Percentiles rank a stretch among this genome's conserved stretches.
Conservation (phyloP, 2,329 filamentous ascomycete species). For the Phoma sp. region DNA sequence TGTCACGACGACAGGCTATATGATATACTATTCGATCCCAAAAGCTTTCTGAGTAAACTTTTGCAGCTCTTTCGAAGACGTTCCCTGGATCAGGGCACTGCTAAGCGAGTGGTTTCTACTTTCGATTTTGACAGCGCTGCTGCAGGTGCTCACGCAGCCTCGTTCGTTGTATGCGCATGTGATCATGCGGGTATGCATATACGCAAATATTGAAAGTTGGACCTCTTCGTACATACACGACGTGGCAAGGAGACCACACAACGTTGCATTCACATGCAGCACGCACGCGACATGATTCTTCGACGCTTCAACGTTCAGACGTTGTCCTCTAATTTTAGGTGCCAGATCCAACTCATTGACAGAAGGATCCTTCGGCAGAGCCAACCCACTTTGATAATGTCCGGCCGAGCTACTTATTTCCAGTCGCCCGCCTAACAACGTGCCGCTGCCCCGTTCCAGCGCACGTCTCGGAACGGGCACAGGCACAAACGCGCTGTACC, state of each 20-base stretch:
- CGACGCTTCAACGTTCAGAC: constrained; percentile 2
- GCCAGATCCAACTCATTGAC: not conserved
- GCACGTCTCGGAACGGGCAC: constrained; percentile 9
- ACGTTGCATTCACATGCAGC: constrained; percentile 9
- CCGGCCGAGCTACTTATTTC: constrained; percentile 4
- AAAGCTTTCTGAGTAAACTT: too few species aligned
- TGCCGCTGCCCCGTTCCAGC: constrained; percentile 8
- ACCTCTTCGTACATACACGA: constrained; percentile 2
- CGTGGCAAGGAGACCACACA: constrained; percentile 7
- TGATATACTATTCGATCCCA: too few species aligned
- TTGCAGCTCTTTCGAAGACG: too few species aligned
- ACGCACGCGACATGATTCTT: constrained; percentile 7
- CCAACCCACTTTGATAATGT: not conserved
- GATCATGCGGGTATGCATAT: not conserved
- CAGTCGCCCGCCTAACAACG: constrained; percentile 1
- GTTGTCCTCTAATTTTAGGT: constrained; percentile 11
- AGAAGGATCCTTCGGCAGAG: constrained; percentile 8
- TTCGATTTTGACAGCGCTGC: too few species aligned
- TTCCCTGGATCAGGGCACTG: too few species aligned
- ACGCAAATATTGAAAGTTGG: not conserved
- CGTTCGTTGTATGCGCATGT: constrained; percentile 7
- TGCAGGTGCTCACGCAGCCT: constrained; percentile 1
- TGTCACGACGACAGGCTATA: too few species aligned
- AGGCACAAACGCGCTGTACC: constrained; percentile 5
- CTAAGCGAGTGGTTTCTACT: too few species aligned